Percentiles rank a stretch among this genome's conserved stretches.
These are phyloP conservation scores for Pythium vanterpoolii DNA, from an alignment of 352 stramenopile species.

Conservation along the genomic window DNA sequence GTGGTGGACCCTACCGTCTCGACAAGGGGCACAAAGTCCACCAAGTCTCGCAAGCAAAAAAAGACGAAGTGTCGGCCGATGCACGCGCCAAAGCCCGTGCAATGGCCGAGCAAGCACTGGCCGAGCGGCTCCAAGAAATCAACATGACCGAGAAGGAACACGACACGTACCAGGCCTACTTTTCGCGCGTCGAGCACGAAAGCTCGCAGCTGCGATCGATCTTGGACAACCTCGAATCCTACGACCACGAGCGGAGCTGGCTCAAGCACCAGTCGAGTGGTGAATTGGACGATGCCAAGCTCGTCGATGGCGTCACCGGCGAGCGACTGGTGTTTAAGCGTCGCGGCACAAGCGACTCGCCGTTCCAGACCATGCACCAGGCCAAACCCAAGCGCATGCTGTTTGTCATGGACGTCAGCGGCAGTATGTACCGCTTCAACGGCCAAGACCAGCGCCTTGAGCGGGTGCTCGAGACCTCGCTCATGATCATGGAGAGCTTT, in stretches of 20 bases:
- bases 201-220: constrained; percentile 74
- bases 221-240: constrained; percentile 80
- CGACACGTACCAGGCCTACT: constrained; percentile 76
- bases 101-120: constrained; percentile 75
- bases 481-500: constrained; percentile 97
- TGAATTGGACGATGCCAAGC: constrained; percentile 94
- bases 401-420: constrained; percentile 93
- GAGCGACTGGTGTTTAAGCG: constrained; percentile 93
- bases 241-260: constrained; percentile 89
- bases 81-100: constrained; percentile 51
- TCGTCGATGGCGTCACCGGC: constrained; percentile 92
- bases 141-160: constrained; percentile 84
- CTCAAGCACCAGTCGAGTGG: constrained; percentile 90
- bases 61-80: constrained; percentile 91
- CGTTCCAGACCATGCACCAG: constrained; percentile 28
- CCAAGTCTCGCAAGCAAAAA: constrained; percentile 92
- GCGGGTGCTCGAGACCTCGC: constrained; percentile 89
- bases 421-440: constrained; percentile 94
- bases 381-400: constrained; percentile 81
- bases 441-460: constrained; percentile 90
- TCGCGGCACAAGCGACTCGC: constrained; percentile 61
- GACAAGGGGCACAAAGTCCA: constrained; percentile 93
- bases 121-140: constrained; percentile 66
- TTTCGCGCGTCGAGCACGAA: constrained; percentile 70
- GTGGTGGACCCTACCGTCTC: constrained; percentile 93